These are phyloP conservation scores for Buxus sempervirens DNA, from an alignment of 164 flowering plant species.

Conservation along the genomic window DNA sequence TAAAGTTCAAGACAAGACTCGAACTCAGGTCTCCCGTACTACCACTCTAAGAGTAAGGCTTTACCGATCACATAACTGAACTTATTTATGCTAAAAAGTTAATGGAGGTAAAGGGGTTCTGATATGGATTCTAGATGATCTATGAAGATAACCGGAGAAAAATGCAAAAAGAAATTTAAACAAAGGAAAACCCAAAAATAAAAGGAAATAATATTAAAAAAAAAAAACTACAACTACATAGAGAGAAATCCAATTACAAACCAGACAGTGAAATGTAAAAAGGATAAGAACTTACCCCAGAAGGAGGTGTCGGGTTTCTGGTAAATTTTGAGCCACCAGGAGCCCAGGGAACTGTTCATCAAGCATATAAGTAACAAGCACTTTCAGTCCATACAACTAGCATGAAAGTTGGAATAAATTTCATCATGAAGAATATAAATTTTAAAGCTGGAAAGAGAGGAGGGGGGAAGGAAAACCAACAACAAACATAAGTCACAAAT, in stretches of 20 bases:
- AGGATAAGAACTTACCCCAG: conserved; percentile 55
- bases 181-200: neutral
- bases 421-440: too few species aligned
- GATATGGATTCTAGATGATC: neutral
- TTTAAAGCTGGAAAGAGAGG: too few species aligned
- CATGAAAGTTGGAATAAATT: neutral
- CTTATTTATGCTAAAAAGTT: neutral
- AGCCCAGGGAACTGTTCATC: conserved; percentile 93
- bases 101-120: neutral
- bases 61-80: neutral
- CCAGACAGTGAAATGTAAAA: neutral
- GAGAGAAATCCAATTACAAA: too few species aligned
- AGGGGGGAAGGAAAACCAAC: too few species aligned
- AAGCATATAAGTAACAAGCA: conserved; percentile 13
- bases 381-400: neutral
- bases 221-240: too few species aligned
- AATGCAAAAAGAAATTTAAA: too few species aligned
- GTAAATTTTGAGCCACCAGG: conserved; percentile 92
- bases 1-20: too few species aligned
- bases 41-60: too few species aligned
- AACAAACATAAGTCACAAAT: too few species aligned
- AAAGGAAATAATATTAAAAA: neutral
- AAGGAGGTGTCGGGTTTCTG: conserved; percentile 81
- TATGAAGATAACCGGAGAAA: neutral
- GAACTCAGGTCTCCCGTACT: too few species aligned